phyloP scores from a whole-genome alignment of 176 grass and related monocot species.

The Bromus sterilis region DNA sequence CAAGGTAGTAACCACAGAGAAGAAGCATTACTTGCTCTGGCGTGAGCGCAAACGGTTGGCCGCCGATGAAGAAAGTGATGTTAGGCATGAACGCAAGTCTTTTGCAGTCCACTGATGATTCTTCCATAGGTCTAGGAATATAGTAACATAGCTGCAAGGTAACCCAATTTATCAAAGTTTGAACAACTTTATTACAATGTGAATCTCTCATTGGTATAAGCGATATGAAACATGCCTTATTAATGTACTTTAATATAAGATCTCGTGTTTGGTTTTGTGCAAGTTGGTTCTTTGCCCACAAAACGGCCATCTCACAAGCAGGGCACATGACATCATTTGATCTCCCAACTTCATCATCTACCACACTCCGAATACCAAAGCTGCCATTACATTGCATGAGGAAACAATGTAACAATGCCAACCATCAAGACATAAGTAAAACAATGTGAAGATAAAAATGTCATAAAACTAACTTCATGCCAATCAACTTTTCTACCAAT shows the following conservation, averaged over 20 bases:
- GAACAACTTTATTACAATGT: not conserved
- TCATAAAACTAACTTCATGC: not conserved
- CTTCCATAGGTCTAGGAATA: slow-evolving; percentile 76
- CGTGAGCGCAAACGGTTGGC: slow-evolving; percentile 60
- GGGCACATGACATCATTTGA: slow-evolving; percentile 49
- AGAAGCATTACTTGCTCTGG: slow-evolving; percentile 54
- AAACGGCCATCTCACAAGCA: slow-evolving; percentile 61
- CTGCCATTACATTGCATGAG: slow-evolving; percentile 25
- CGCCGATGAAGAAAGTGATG: slow-evolving; percentile 69
- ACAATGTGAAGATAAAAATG: not conserved
- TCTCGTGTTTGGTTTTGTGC: slow-evolving; percentile 53
- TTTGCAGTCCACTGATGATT: slow-evolving; percentile 69
- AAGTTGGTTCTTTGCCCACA: slow-evolving; percentile 79
- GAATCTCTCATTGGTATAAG: not conserved
- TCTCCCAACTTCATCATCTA: slow-evolving; percentile 23
- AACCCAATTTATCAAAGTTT: not conserved
- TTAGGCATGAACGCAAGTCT: slow-evolving; percentile 59
- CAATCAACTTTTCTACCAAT: not conserved
- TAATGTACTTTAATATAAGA: slow-evolving; percentile 49
- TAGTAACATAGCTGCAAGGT: slow-evolving; percentile 68
- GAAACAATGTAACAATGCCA: not conserved
- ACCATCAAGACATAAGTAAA: not conserved
- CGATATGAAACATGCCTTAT: slow-evolving; percentile 32
- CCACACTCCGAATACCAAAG: slow-evolving; percentile 55
- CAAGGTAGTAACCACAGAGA: not conserved